Base-by-base conservation (phyloP, 164 flowering plant species). In the Aristolochia contorta region DNA sequence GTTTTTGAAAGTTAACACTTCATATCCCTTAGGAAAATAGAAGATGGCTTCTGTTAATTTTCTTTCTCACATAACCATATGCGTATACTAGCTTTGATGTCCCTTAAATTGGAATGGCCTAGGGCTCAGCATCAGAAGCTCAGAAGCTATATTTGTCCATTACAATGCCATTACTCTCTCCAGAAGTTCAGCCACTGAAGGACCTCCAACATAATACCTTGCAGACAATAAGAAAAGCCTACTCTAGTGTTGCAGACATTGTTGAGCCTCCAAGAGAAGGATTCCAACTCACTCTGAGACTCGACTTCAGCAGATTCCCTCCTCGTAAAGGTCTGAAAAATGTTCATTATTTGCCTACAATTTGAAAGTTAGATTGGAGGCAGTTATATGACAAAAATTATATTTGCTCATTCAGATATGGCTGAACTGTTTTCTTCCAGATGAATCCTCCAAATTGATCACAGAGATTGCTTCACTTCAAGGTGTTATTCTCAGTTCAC, bases 401-500 rank as follows among this genome's bases (percentile, higher is more conserved):
- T 19, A 3, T 15, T 4, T 53, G 27, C 27, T 53, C 13, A 24
- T 53, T 53, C 30, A 53, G 13, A 19, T 52, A 12, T 21, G 3
- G 12, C 1, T 23, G 13, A 22, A 20, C 25, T 16, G 16, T 21
- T 27, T 53, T 18, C 25, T 62, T 62, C 59, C 74, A 66, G 71
- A 71, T 80, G 94, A 69, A 8, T 51, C 79, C 9, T 50, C 56
- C 20, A 84, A 81, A 77, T 63, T 83, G 41, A 80, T 86, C 25
- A 66, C 72, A 60, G 67, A 78, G 57, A 84, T 91, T 52, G 72
- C 90, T 3, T 67, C 83, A 8, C 65, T 88, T 24, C 89, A 81
- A 78, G 78, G 89, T 15, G 75, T 78, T 14, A 79, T 88, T 56
- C 59, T 88, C 32, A 80, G 87, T 78, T 85, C 89, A 54, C 87